phyloP scores from a whole-genome alignment of 192 early-diverging fungal genomes.

The Coemansia sp. region DNA sequence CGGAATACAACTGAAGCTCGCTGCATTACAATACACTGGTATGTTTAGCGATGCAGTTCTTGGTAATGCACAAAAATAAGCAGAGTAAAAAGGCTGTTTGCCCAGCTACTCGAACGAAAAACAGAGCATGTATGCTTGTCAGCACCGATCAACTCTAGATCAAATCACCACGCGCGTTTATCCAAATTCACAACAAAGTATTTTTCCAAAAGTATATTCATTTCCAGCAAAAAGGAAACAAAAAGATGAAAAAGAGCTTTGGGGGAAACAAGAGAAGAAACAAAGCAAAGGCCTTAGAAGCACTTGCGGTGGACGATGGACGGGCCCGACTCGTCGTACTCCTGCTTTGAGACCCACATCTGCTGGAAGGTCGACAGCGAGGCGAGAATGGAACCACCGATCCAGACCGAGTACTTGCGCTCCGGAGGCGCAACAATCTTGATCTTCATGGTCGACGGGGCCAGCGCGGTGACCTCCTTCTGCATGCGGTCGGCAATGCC shows the following conservation, averaged over 20 bases:
- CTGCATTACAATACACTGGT: neutral
- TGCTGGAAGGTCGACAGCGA: slow-evolving; percentile 98
- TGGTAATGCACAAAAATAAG: neutral
- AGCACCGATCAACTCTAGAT: too few species aligned
- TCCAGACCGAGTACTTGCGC: slow-evolving; percentile 99
- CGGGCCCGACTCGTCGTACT: slow-evolving; percentile 97
- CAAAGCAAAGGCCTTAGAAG: slow-evolving; percentile 61
- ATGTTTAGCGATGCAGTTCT: neutral
- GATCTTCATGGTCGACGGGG: slow-evolving; percentile 94
- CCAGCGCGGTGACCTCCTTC: slow-evolving; percentile 94
- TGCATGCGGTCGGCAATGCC: slow-evolving; percentile 97
- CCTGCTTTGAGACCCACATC: slow-evolving; percentile 98
- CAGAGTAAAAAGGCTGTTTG: neutral
- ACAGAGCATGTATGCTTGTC: too few species aligned
- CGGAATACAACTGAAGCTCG: neutral
- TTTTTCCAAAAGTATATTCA: neutral
- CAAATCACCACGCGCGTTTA: too few species aligned
- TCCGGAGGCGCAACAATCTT: slow-evolving; percentile 98
- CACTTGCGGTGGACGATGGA: slow-evolving; percentile 99
- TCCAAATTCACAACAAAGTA: too few species aligned
- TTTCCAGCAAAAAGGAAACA: neutral
- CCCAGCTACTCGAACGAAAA: too few species aligned
- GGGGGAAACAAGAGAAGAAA: neutral
- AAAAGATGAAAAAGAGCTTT: neutral
- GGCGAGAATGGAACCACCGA: slow-evolving; percentile 96